These are phyloP conservation scores for Nothophytophthora sp. DNA, from an alignment of 352 stramenopile genomes.

Conservation along the genomic window DNA sequence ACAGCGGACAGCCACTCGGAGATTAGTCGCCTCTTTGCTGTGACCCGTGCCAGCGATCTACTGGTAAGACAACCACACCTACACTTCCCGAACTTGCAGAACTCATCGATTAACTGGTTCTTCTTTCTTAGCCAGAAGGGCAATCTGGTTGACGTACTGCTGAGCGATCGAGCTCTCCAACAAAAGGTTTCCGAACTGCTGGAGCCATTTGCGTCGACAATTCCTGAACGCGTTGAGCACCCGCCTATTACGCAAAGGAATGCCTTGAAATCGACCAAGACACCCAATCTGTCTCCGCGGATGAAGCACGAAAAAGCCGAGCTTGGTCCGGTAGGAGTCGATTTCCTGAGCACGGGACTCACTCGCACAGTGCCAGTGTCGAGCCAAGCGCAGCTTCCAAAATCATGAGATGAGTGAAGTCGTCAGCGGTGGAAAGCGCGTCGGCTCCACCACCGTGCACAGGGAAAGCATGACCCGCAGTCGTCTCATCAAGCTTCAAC, in stretches of 20 bases:
- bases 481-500: constrained; percentile 28
- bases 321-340: constrained; percentile 4
- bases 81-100: background rate
- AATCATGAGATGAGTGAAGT: constrained; percentile 41
- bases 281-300: constrained; percentile 25
- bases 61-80: constrained; percentile 16
- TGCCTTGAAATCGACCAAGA: background rate
- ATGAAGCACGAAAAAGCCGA: constrained; percentile 9
- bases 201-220: constrained; percentile 2
- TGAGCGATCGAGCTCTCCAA: constrained; percentile 21
- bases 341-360: background rate
- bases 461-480: background rate
- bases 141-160: constrained; percentile 7
- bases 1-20: constrained; percentile 16
- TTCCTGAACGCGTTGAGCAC: too few relatives aligned
- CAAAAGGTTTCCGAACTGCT: constrained; percentile 31
- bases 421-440: constrained; percentile 5
- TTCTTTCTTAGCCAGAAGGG: constrained; percentile 9
- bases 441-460: constrained; percentile 1
- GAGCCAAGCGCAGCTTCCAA: constrained; percentile 47
- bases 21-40: constrained; percentile 13
- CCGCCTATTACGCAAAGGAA: background rate
- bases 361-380: constrained; percentile 30
- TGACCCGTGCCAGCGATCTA: constrained; percentile 28
- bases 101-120: constrained; percentile 3